Base-by-base conservation (phyloP, 2,329 filamentous ascomycete species). In the Pseudogymnoascus sp. region DNA sequence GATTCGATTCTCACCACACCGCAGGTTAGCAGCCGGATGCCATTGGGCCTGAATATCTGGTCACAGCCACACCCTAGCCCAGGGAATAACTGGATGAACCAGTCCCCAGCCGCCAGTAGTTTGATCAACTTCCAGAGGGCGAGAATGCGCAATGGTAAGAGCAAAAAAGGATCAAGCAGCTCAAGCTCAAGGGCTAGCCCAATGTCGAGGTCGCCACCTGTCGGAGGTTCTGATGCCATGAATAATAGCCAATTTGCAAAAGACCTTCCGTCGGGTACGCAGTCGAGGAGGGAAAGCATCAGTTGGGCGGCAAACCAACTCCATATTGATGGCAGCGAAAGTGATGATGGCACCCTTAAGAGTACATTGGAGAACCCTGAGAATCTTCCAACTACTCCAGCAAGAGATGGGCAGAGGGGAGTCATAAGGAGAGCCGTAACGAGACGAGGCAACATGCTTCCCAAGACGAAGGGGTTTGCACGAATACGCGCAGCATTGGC, bases 381-480 rank as follows among this genome's bases (percentile, higher is more conserved):
- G 56, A 76, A 75, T 26, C 68, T 76, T 19, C 73, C 75, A 26
- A 74, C 76, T 6, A 77, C 78, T 10, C 75, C 77, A 12, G 76
- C 78, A 59, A 75, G 82, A 63, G 81, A 86, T 68, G 81, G 81
- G 11, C 87, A 88, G 62, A 83, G 89, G 60, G 89, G 87, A 63
- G 92, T 96, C 14, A 89, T 96, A 66, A 84, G 90, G 66, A 84
- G 93, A 66, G 85, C 88, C 1, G 93, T 98, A 6, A 96, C 91
- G 6, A 83, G 95, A 61, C 84, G 93, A 64, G 91, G 93, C 6
- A 99, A 96, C 75, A 81, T 99, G 65, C 76, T 99, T 90, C 95
- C 96, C 11, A 99, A 98, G 80, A 95, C 93, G 0, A 96, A 96
- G 77, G 92, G 89, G 0, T 99, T 99, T 75, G 92, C 93, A 4